Base-by-base conservation (phyloP, 257 asterid species). In the Solanum stenotomum region DNA sequence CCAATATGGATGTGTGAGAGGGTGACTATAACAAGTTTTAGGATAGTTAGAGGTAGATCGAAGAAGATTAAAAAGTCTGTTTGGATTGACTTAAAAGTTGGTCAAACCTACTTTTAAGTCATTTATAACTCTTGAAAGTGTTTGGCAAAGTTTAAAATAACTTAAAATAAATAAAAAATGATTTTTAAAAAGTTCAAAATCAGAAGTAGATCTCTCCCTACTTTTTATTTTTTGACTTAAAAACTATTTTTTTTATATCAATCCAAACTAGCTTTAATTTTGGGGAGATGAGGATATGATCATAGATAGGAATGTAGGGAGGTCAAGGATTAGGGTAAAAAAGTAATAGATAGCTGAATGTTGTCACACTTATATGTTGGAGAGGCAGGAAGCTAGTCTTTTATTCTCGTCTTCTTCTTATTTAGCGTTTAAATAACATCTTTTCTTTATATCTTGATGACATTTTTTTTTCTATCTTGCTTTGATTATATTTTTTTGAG, bases 281-380 rank as follows among this genome's bases (percentile, higher is more conserved):
- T 2, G 8, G 2, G 8, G 0, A 65, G 33, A 5, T 4, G 7
- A 63, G 14, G 13, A 61, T 5, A 61, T 61, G 29, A 61, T 8
- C n/a, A 1, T 8, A 59, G 25, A 59, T 59, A 59, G 0, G 2
- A 59, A 59, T 0, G 9, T 8, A 59, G 0, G 2, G 23, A 59
- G 5, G 11, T 29, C 5, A 20, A 56, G 4, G 23, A 22, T 23
- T 10, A 61, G 0, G 70, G 1, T 61, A 61, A 6, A 61, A 61
- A 1, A 9, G 0, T 9, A 61, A 1, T 10, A 23, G 0, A 1
- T 10, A 61, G 1, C 1, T 4, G 1, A 0, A n/a, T n/a, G 7
- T 10, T n/a, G 18, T 65, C 15, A 1, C 5, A 65, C 33, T n/a
- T 65, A n/a, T 5, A 1, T 25, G 33, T 65, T 7, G 68, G 72